Evolutionary conservation across 257 asterid genomes (phyloP).

Genomic region (Cinchona pubescens): DNA sequence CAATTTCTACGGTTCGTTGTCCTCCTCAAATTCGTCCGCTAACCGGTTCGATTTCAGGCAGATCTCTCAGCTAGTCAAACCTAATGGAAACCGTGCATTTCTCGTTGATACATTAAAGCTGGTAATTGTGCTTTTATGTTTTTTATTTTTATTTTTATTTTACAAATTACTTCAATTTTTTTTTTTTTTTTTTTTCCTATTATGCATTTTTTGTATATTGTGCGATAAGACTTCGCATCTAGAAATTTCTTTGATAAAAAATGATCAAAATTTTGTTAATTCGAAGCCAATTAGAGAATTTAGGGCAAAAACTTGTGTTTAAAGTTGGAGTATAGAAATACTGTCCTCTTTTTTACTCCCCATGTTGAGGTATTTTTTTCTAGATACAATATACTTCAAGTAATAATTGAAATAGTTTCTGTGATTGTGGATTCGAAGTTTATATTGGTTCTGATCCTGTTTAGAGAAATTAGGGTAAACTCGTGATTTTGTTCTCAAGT

Average conservation of each 20-base stretch:
- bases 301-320: not conserved
- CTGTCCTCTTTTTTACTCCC: not conserved
- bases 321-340: not conserved
- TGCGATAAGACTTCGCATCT: too few relatives aligned
- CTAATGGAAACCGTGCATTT: constrained; percentile 39
- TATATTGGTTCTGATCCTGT: not conserved
- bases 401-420: not conserved
- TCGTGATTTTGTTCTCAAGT: not conserved
- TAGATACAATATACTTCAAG: not conserved
- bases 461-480: not conserved
- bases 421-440: not conserved
- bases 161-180: too few relatives aligned
- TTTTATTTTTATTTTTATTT: not conserved
- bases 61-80: constrained; percentile 46
- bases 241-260: too few relatives aligned
- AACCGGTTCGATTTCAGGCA: constrained; percentile 33
- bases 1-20: constrained; percentile 27
- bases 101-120: constrained; percentile 54
- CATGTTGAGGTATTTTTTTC: not conserved
- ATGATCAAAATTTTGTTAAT: not conserved
- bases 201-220: not conserved
- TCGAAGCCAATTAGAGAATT: not conserved
- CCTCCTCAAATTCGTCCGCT: constrained; percentile 27
- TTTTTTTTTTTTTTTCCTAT: not conserved
- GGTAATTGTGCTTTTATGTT: constrained; percentile 28